Evolutionary conservation across 306 rosid species (phyloP).

Genomic region (Arachis hypogaea): DNA sequence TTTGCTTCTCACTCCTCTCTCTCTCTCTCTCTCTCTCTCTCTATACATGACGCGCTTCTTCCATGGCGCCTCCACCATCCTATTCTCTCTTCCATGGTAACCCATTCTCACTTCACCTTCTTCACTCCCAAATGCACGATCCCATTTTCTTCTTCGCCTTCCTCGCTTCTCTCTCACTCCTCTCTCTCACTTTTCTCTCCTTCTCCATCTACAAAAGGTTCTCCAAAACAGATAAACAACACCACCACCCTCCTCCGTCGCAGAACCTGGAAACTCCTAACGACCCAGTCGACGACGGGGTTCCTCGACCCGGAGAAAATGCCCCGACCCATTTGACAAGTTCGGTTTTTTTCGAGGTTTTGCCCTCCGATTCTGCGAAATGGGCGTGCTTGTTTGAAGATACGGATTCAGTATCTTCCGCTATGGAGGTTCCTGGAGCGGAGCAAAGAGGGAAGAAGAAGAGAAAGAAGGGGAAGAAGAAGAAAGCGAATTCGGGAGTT

Average conservation of each 20-base stretch:
- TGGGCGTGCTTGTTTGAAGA: constrained; percentile 53
- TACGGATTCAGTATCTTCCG: constrained; percentile 32
- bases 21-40: not conserved
- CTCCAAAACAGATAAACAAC: constrained; percentile 23
- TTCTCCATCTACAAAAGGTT: constrained; percentile 44
- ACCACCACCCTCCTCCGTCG: constrained; percentile 28
- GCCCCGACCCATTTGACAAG: constrained; percentile 45
- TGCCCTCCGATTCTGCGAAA: constrained; percentile 59
- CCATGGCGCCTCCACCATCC: constrained; percentile 54
- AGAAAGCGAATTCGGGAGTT: constrained; percentile 39
- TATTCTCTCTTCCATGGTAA: constrained; percentile 33
- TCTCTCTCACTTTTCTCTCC: constrained; percentile 41
- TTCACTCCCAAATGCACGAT: constrained; percentile 33
- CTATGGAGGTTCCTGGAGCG: constrained; percentile 34
- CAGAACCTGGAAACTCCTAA: constrained; percentile 21
- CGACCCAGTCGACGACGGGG: constrained; percentile 33
- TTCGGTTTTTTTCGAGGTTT: constrained; percentile 51
- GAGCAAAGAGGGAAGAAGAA: constrained; percentile 59
- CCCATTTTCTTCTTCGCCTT: constrained; percentile 50
- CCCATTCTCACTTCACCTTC: constrained; percentile 26
- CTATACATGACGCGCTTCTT: constrained; percentile 48
- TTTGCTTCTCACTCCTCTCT: not conserved
- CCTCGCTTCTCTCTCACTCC: constrained; percentile 32
- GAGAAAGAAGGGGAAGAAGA: constrained; percentile 75
- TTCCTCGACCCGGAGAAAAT: constrained; percentile 23